These are phyloP conservation scores for Mycena epipterygia DNA, from an alignment of 768 basidiomycete species.

Conservation along the genomic window DNA sequence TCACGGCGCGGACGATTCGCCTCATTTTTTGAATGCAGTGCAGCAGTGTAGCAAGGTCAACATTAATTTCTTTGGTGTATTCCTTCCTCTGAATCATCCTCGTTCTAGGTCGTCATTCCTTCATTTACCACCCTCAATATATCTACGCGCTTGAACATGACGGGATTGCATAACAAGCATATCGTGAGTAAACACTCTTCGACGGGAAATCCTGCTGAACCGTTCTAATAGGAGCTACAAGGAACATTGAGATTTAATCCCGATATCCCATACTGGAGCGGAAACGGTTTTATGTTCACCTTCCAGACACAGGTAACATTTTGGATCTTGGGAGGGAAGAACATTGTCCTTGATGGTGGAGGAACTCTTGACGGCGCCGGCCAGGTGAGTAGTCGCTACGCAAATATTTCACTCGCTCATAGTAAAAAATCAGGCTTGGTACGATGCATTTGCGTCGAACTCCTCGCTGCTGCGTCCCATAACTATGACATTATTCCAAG, in stretches of 20 bases:
- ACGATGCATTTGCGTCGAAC: constrained; percentile 60
- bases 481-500: constrained; percentile 32
- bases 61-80: too few relatives aligned
- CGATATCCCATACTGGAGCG: constrained; percentile 67
- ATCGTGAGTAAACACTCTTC: constrained; percentile 52
- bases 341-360: constrained; percentile 66
- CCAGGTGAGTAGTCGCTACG: constrained; percentile 55
- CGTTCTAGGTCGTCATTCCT: too few relatives aligned
- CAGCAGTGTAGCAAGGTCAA: constrained; percentile 53
- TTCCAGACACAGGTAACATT: constrained; percentile 69
- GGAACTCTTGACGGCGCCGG: constrained; percentile 77
- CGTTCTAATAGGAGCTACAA: constrained; percentile 41
- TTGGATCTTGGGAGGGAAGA: constrained; percentile 67
- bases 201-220: not conserved
- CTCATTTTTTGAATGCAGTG: constrained; percentile 59
- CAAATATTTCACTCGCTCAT: not conserved
- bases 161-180: constrained; percentile 60
- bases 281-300: constrained; percentile 67
- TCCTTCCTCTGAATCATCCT: too few relatives aligned
- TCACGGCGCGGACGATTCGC: constrained; percentile 51
- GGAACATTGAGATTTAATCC: constrained; percentile 52
- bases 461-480: constrained; percentile 22
- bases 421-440: constrained; percentile 59
- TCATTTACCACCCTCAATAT: constrained; percentile 63
- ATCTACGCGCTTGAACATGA: constrained; percentile 66